Evolutionary conservation across 2,329 filamentous ascomycete genomes (phyloP).

Genomic region (Clonostachys chloroleuca): DNA sequence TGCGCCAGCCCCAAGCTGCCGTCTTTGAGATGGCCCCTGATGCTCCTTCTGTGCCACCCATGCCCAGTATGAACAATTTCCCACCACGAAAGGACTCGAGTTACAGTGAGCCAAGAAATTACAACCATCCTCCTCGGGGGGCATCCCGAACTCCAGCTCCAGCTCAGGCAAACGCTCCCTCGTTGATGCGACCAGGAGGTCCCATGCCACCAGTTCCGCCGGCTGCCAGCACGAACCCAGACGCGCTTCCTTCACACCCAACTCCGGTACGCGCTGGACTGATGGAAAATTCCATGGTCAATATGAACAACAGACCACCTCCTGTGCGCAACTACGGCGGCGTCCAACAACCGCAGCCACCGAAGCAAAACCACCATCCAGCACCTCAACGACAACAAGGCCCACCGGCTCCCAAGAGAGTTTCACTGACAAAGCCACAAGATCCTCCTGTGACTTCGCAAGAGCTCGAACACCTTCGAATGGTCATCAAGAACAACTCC

Average conservation of each 20-base stretch:
- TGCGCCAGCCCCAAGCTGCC: conserved; percentile 60
- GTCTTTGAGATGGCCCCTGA: conserved; percentile 72
- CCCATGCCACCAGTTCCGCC: background rate
- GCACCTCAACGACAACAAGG: conserved; percentile 13
- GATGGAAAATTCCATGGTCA: conserved; percentile 54
- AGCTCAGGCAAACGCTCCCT: conserved; percentile 10
- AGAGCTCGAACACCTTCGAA: conserved; percentile 73
- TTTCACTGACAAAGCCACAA: conserved; percentile 21
- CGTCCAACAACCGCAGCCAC: conserved; percentile 28
- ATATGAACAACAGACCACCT: conserved; percentile 50
- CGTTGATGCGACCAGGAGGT: background rate
- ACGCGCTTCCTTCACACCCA: conserved; percentile 55
- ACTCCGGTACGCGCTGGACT: conserved; percentile 59
- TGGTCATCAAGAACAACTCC: conserved; percentile 65
- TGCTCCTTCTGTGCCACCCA: conserved; percentile 48
- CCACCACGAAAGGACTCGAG: background rate
- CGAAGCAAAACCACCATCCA: conserved; percentile 9
- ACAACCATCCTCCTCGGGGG: background rate
- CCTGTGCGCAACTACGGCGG: conserved; percentile 53
- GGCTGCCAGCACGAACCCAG: conserved; percentile 20
- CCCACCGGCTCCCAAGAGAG: conserved; percentile 15
- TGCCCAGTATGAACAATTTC: conserved; percentile 23
- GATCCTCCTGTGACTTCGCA: conserved; percentile 63
- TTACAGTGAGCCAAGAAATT: conserved; percentile 2
- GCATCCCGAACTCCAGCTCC: conserved; percentile 17